Percentiles rank a stretch among this genome's conserved stretches.
Evolutionary conservation across 768 basidiomycete genomes (phyloP).

Genomic region (Holtermannia corniformis): DNA sequence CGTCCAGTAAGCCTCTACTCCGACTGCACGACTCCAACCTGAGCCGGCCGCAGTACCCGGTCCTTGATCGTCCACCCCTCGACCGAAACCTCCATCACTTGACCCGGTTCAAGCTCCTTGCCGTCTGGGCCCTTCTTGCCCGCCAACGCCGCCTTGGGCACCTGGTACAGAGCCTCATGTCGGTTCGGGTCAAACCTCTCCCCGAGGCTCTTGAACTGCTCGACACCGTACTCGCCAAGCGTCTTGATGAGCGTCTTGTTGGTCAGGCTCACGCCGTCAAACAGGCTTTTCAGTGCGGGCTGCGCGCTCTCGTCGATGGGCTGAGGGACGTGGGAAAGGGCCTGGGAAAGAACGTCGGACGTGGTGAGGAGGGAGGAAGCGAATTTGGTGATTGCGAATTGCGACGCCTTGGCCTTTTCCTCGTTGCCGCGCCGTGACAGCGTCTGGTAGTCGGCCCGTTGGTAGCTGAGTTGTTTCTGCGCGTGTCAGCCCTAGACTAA

Average conservation of each 20-base stretch:
- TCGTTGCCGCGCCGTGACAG: conserved; percentile 80
- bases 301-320: conserved; percentile 36
- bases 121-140: conserved; percentile 52
- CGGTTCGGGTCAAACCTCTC: conserved; percentile 89
- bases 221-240: conserved; percentile 82
- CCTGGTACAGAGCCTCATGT: conserved; percentile 93
- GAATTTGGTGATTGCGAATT: conserved; percentile 87
- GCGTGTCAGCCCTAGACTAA: not conserved
- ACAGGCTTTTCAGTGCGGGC: conserved; percentile 47
- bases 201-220: conserved; percentile 70
- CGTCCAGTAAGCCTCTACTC: too few relatives aligned
- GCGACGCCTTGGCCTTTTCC: conserved; percentile 84
- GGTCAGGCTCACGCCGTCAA: conserved; percentile 83
- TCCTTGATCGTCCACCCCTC: conserved; percentile 90
- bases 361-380: conserved; percentile 48
- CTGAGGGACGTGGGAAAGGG: conserved; percentile 39
- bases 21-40: conserved; percentile 83
- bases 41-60: conserved; percentile 81
- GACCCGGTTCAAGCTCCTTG: conserved; percentile 51
- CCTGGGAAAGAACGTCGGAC: conserved; percentile 56
- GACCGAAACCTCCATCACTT: conserved; percentile 83
- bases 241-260: conserved; percentile 81
- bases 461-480: conserved; percentile 78
- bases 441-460: conserved; percentile 92
- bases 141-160: conserved; percentile 55